Conservation (phyloP, 208 protist genomes). For the Acanthamoeba castellanii region DNA sequence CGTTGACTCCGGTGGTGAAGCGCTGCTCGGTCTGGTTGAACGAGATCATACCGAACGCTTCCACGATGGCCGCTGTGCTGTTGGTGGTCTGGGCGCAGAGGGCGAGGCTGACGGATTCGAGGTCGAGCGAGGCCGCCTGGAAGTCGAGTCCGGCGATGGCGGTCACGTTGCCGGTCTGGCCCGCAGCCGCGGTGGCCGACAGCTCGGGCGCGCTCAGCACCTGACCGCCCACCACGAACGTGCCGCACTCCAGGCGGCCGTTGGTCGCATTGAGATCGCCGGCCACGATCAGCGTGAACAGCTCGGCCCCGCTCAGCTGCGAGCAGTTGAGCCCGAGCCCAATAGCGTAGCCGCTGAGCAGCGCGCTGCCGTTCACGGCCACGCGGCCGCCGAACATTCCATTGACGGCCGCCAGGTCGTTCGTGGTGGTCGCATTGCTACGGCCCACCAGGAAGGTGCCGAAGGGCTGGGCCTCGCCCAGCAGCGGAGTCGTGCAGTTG, state of each 20-base stretch:
- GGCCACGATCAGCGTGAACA: background rate
- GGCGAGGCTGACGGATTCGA: background rate
- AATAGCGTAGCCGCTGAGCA: background rate
- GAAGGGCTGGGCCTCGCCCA: background rate
- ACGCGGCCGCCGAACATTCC: background rate
- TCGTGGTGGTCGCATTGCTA: background rate
- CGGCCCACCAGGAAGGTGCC: background rate
- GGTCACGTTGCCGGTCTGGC: background rate
- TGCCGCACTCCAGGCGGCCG: background rate
- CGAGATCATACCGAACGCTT: background rate
- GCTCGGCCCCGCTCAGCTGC: too few relatives aligned
- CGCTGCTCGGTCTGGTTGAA: background rate
- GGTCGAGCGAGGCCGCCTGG: background rate
- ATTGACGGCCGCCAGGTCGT: background rate
- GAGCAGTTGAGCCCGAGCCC: background rate
- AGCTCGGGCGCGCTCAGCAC: background rate
- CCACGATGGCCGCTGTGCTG: background rate
- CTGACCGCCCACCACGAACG: background rate
- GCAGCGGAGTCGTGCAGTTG: background rate
- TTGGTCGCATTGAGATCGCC: background rate
- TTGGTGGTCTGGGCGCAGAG: background rate
- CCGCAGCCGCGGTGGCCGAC: background rate
- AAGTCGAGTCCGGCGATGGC: background rate
- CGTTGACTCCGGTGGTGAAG: background rate
- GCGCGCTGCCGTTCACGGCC: background rate